Base-by-base conservation (phyloP, 805 yeast species). In the Vanderwaltozyma tropicalis region DNA sequence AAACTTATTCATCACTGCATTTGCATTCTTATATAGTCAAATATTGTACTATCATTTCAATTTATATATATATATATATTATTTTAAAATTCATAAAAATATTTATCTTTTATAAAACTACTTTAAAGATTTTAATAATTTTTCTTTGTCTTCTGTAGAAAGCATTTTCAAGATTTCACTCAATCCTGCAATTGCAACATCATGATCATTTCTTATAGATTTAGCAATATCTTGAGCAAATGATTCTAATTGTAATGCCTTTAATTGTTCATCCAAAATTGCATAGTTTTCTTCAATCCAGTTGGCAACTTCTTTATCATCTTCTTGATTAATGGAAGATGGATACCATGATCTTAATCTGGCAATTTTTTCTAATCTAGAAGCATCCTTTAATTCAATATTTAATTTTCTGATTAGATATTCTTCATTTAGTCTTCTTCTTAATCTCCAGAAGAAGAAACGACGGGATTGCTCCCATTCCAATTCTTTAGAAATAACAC, bases 401-500 rank as follows among this genome's bases (percentile, higher is more conserved):
- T 76, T 74, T 48, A 88, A 73, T 57, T 82, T 74, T 62, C 74
- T 78, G 61, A 86, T 67, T 59, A 89, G 68, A 63, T 86, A 85
- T 62, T 85, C 94, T 66, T 92, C 98, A 59, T 83, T 80, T 63
- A 92, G 69, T 63, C 96, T 85, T 67, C 98, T 81, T 68, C 96
- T 84, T 44, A 86, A 75, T 65, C 99, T 80, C 98, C 98, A 92
- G 92, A 85, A 92, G 78, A 92, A 92, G 78, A 73, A 84, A 56
- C 97, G 78, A 71, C 99, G 85, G 22, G 96, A 75, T 35, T 87
- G 72, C 32, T 63, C 62, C 96, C 96, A 88, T 53, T 81, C 78
- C 38, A 92, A 66, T 52, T 86, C 92, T 59, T 82, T 80, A 50
- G 81, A 74, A 53, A 92, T 86, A 41, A 80, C 82, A 41, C 89